phyloP scores from a whole-genome alignment of 2,329 filamentous ascomycete species.

The Diaporthe eres region DNA sequence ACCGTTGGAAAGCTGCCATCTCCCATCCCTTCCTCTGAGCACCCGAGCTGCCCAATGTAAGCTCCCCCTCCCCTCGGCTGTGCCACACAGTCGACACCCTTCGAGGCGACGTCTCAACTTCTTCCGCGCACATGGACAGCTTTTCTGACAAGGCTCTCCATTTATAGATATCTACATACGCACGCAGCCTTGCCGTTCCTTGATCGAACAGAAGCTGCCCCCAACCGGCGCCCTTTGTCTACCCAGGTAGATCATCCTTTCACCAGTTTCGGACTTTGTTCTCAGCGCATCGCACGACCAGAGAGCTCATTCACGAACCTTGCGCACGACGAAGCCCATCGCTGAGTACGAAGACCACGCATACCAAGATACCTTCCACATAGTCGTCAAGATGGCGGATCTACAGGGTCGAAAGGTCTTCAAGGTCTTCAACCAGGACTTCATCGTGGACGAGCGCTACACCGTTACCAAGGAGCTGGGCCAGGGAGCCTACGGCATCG shows the following conservation, averaged over 20 bases:
- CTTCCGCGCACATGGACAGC: not conserved
- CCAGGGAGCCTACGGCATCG: conserved; percentile 98
- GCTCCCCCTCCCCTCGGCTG: conserved; percentile 17
- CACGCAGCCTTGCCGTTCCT: conserved; percentile 20
- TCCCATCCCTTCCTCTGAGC: not conserved
- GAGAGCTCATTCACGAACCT: not conserved
- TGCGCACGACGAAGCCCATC: not conserved
- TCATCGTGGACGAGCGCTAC: conserved; percentile 97
- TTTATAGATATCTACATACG: not conserved
- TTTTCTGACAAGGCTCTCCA: conserved; percentile 23
- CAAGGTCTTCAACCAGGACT: conserved; percentile 99
- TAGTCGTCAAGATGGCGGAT: conserved; percentile 50
- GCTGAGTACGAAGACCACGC: not conserved
- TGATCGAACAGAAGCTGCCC: conserved; percentile 3
- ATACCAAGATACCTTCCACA: not conserved
- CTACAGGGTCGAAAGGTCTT: conserved; percentile 83
- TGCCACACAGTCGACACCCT: not conserved
- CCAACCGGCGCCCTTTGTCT: conserved; percentile 35
- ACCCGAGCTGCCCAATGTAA: conserved; percentile 28
- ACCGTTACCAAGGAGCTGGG: conserved; percentile 98
- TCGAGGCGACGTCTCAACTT: conserved; percentile 9
- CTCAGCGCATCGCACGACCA: not conserved
- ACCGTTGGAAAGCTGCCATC: conserved; percentile 21
- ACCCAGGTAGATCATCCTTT: conserved; percentile 14
- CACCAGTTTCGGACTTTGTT: conserved; percentile 13